Evolutionary conservation across 495 filamentous ascomycete species (phyloP).

Genomic region (Stereocaulon alpinum): DNA sequence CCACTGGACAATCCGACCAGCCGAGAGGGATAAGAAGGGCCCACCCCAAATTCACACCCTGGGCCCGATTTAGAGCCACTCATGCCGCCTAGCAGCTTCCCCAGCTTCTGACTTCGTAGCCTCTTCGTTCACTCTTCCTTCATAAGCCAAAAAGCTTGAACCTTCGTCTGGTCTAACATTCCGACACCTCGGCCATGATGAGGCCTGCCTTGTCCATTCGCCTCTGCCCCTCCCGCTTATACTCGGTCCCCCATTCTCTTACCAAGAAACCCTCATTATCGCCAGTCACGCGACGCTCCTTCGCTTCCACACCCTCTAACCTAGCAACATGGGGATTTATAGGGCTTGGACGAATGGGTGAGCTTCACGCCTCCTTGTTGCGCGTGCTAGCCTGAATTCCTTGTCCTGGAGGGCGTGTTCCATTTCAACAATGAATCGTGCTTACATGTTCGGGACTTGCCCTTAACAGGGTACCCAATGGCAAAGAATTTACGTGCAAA

Average conservation of each 20-base stretch:
- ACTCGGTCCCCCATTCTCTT: slow-evolving; percentile 7
- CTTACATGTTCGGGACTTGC: slow-evolving; percentile 15
- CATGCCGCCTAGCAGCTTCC: slow-evolving; percentile 6
- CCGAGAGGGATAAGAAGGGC: slow-evolving; percentile 11
- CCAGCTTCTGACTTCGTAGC: slow-evolving; percentile 1
- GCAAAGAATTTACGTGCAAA: slow-evolving; percentile 76
- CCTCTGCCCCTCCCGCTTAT: slow-evolving; percentile 18
- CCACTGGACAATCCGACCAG: slow-evolving; percentile 5
- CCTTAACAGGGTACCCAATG: slow-evolving; percentile 61
- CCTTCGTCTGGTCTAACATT: not conserved
- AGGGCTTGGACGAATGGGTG: slow-evolving; percentile 82
- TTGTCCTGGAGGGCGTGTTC: not conserved
- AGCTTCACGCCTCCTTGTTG: slow-evolving; percentile 22
- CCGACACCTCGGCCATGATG: slow-evolving; percentile 13
- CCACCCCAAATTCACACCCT: not conserved
- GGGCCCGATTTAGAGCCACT: not conserved
- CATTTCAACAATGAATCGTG: slow-evolving; percentile 10
- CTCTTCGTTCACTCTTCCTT: not conserved
- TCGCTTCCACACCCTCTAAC: slow-evolving; percentile 15
- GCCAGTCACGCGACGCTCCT: slow-evolving; percentile 15
- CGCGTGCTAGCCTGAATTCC: slow-evolving; percentile 8
- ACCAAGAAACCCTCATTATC: slow-evolving; percentile 4
- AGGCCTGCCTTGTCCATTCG: slow-evolving; percentile 17
- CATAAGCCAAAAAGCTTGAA: not conserved
- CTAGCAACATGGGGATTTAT: slow-evolving; percentile 69